Evolutionary conservation across 371 early-diverging fungal species (phyloP).

Genomic region (Circinella minor): DNA sequence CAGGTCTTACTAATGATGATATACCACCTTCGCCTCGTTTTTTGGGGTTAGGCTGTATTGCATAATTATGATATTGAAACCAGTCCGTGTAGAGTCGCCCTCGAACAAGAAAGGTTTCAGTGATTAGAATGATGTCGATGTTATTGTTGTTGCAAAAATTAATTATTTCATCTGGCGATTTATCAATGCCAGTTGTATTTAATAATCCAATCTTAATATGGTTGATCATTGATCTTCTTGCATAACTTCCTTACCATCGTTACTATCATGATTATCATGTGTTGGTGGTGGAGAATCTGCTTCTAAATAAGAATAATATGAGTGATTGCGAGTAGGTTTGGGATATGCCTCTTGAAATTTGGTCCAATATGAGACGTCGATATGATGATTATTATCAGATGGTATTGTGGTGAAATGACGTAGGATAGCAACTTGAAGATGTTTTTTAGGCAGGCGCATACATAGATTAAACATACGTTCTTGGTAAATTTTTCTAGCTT

Average conservation of each 20-base stretch:
- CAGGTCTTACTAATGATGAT: constrained; percentile 3
- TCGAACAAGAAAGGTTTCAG: no score
- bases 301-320: no score
- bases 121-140: no score
- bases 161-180: no score
- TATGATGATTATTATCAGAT: background rate
- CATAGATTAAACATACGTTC: background rate
- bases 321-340: background rate
- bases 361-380: background rate
- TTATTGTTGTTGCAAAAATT: no score
- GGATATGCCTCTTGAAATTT: background rate
- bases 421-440: background rate
- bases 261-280: no score
- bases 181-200: no score
- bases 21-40: constrained; percentile 1
- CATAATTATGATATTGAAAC: constrained; percentile 14
- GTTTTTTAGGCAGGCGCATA: background rate
- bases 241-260: no score
- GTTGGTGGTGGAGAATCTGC: no score
- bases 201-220: no score
- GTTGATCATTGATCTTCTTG: no score
- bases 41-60: background rate
- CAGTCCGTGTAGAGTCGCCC: constrained; percentile 1
- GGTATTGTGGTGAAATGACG: background rate
- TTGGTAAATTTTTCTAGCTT: background rate